Base-by-base conservation (phyloP, 2,329 filamentous ascomycete genomes). In the Geosmithia putterillii region DNA sequence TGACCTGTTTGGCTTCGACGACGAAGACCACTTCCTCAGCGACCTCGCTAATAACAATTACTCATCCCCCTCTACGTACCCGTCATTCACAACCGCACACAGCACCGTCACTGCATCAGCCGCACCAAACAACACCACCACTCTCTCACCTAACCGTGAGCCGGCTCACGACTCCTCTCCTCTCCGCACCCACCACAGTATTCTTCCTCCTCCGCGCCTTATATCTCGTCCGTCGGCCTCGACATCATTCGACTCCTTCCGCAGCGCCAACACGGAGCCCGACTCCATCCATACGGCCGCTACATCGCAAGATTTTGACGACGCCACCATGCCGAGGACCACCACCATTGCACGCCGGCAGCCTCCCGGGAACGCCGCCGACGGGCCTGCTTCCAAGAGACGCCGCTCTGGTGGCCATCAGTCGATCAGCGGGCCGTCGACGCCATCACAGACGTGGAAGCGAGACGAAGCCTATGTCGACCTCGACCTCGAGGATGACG, bases 61-160 rank as follows among this genome's bases (percentile, higher is more conserved):
- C 43, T 63, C 60, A 9, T 64, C 61, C 2, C 61, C 61, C 19
- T 62, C 62, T 18, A 54, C 48, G 14, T 63, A 63, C 41, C 58
- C 59, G 5, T 48, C 54, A 35, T 57, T 62, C 46, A 50, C 46
- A 8, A n/a, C 32, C 21, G 38, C 17, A 22, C 19, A 17, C 15
- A 38, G 17, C 17, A 10, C 8, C 41, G 21, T 8, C 32, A 21
- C 40, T 28, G 18, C 8, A n/a, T n/a, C 17, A 22, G 18, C 7
- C 15, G 18, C 23, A 25, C 17, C 41, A 39, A 17, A n/a, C 9
- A n/a, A 19, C 10, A 10, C 28, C 21, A 42, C 14, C 23, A 32
- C 19, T 19, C n/a, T n/a, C 38, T n/a, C n/a, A n/a, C n/a, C n/a
- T n/a, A 5, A 38, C 38, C 20, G n/a, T 32, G 17, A 32, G n/a